Evolutionary conservation across 352 stramenopile species (phyloP).

Genomic region (Pythium scleroteichum): DNA sequence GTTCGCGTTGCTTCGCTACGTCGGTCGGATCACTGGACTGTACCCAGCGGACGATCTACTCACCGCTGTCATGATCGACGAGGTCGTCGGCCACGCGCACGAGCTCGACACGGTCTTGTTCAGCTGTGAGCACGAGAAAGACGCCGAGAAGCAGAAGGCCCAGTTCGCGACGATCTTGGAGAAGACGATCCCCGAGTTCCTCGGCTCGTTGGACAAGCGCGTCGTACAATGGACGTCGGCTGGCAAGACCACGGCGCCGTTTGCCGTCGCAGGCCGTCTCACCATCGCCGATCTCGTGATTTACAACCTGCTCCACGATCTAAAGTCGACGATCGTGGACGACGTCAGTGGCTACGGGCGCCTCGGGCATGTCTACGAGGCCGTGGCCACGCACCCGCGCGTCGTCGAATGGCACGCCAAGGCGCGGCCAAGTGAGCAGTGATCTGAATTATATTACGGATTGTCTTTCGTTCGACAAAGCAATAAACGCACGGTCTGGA

Average conservation of each 20-base stretch:
- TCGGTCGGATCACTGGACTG: slow-evolving; percentile 26
- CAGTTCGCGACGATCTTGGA: slow-evolving; percentile 33
- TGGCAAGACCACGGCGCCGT: slow-evolving; percentile 4
- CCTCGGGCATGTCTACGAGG: slow-evolving; percentile 35
- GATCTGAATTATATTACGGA: slow-evolving; percentile 3
- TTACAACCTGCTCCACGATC: slow-evolving; percentile 40
- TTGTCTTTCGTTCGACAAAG: background rate
- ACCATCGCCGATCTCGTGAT: slow-evolving; percentile 62
- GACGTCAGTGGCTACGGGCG: slow-evolving; percentile 15
- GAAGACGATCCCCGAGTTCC: slow-evolving; percentile 40
- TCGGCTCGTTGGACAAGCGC: slow-evolving; percentile 43
- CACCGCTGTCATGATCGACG: slow-evolving; percentile 22
- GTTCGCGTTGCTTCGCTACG: slow-evolving; percentile 40
- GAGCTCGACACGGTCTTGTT: slow-evolving; percentile 28
- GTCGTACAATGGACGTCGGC: slow-evolving; percentile 27
- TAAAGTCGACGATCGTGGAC: slow-evolving; percentile 39
- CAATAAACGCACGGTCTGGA: background rate
- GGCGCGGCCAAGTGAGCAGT: background rate
- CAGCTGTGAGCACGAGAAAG: slow-evolving; percentile 32
- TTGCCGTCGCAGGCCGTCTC: slow-evolving; percentile 33
- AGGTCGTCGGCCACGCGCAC: slow-evolving; percentile 46
- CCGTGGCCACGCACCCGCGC: slow-evolving; percentile 39
- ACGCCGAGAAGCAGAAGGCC: slow-evolving; percentile 29
- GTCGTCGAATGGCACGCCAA: slow-evolving; percentile 45
- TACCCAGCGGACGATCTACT: slow-evolving; percentile 12